phyloP scores from a whole-genome alignment of 208 protist genomes.

The Trypanosoma congolense region DNA sequence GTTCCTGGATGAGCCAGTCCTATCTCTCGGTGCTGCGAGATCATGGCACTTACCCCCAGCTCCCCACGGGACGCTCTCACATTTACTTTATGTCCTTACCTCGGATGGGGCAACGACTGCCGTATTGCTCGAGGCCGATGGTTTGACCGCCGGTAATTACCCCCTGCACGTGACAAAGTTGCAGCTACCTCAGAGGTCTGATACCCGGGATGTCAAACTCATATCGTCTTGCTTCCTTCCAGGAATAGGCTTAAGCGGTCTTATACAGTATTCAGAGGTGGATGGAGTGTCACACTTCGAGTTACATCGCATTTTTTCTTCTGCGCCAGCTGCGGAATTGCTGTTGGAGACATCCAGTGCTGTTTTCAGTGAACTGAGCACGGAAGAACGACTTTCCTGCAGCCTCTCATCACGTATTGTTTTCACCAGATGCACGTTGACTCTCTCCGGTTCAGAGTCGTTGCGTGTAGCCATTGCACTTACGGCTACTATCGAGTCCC shows the following conservation, averaged over 20 bases:
- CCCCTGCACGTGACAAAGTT: slow-evolving; percentile 8
- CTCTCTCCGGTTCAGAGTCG: not conserved
- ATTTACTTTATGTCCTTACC: slow-evolving; percentile 15
- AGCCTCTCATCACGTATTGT: slow-evolving; percentile 29
- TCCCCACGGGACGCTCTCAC: not conserved
- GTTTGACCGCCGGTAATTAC: not conserved
- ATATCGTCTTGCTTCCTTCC: slow-evolving; percentile 16
- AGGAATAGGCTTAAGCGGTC: slow-evolving; percentile 14
- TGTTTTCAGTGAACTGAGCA: slow-evolving; percentile 25
- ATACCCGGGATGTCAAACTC: slow-evolving; percentile 3
- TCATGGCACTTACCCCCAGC: slow-evolving; percentile 17
- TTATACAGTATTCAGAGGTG: slow-evolving; percentile 10
- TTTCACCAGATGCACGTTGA: slow-evolving; percentile 30
- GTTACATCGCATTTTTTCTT: slow-evolving; percentile 18
- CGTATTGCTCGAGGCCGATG: slow-evolving; percentile 9
- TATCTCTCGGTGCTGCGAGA: slow-evolving; percentile 16
- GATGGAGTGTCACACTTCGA: slow-evolving; percentile 10
- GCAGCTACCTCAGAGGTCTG: slow-evolving; percentile 11
- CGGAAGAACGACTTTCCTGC: slow-evolving; percentile 25
- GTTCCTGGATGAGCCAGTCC: slow-evolving; percentile 6
- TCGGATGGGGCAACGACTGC: slow-evolving; percentile 9
- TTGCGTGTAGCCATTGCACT: slow-evolving; percentile 11
- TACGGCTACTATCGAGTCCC: slow-evolving; percentile 14
- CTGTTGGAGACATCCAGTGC: slow-evolving; percentile 33
- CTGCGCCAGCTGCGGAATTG: slow-evolving; percentile 11